Conservation (phyloP, 768 basidiomycete genomes). For the Mycena olivaceomarginata region DNA sequence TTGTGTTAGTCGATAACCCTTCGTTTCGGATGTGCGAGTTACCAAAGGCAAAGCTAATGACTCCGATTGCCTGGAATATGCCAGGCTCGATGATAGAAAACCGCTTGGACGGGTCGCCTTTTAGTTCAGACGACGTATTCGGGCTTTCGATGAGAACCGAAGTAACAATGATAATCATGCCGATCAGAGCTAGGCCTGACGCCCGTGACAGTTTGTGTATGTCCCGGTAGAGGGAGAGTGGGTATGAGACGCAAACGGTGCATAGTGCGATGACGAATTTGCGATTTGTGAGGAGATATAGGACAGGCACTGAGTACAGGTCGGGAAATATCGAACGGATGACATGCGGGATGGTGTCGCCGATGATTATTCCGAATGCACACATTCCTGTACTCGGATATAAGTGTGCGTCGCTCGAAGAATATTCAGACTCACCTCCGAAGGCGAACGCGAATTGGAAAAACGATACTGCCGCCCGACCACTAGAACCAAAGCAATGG, state of each 20-base stretch:
- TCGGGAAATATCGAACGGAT: constrained; percentile 90
- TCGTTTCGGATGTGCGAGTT: not conserved
- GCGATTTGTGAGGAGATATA: constrained; percentile 88
- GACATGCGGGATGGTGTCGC: constrained; percentile 97
- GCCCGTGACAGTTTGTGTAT: constrained; percentile 98
- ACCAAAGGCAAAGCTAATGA: constrained; percentile 96
- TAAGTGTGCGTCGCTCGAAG: constrained; percentile 34
- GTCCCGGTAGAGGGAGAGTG: constrained; percentile 96
- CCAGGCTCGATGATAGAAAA: constrained; percentile 88
- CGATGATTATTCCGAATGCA: constrained; percentile 98
- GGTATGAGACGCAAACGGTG: constrained; percentile 93
- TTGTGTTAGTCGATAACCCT: constrained; percentile 10
- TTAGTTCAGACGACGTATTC: constrained; percentile 81
- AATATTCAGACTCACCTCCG: constrained; percentile 76
- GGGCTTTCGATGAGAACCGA: constrained; percentile 91
- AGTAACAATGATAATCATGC: constrained; percentile 95
- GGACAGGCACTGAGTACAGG: constrained; percentile 79
- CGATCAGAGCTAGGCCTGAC: constrained; percentile 91
- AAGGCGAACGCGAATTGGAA: constrained; percentile 99
- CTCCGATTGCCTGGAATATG: constrained; percentile 96
- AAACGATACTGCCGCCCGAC: constrained; percentile 95
- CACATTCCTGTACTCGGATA: constrained; percentile 87
- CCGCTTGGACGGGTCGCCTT: constrained; percentile 84
- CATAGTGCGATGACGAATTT: constrained; percentile 93
- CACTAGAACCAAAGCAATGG: constrained; percentile 92